phyloP scores from a whole-genome alignment of 2,329 filamentous ascomycete species.

The Colletotrichum sp. region DNA sequence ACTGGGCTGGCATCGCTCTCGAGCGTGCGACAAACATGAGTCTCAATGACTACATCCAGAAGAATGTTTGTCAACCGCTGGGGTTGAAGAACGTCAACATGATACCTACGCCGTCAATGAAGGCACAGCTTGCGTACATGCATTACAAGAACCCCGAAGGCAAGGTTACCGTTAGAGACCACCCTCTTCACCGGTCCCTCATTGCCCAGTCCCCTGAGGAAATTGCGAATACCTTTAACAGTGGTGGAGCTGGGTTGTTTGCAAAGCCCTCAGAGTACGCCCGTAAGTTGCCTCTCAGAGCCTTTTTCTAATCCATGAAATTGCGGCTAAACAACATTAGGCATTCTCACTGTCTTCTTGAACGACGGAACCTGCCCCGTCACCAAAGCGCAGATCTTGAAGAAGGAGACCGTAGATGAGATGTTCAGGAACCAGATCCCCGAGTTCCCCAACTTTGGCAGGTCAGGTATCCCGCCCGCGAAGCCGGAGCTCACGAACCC shows the following conservation, averaged over 20 bases:
- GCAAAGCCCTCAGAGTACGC: constrained; percentile 65
- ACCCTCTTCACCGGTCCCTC: constrained; percentile 50
- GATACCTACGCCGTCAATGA: constrained; percentile 61
- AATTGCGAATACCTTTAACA: constrained; percentile 48
- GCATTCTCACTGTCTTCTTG: constrained; percentile 65
- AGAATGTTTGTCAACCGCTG: constrained; percentile 52
- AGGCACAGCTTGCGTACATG: constrained; percentile 60
- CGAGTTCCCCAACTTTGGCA: constrained; percentile 56
- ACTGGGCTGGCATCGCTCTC: constrained; percentile 59
- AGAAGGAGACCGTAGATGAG: constrained; percentile 60
- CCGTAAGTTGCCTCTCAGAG: constrained; percentile 41
- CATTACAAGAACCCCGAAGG: constrained; percentile 54
- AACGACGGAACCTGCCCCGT: constrained; percentile 67
- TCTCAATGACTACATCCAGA: constrained; percentile 55
- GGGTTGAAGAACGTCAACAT: constrained; percentile 57
- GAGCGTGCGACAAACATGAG: constrained; percentile 47
- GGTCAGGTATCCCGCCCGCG: constrained; percentile 46
- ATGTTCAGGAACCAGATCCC: constrained; percentile 72
- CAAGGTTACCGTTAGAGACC: constrained; percentile 47
- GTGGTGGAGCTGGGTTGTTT: constrained; percentile 67
- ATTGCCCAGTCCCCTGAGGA: constrained; percentile 45
- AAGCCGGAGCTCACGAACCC: constrained; percentile 55
- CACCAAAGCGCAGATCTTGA: constrained; percentile 60
- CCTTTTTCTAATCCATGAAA: fast-evolving
- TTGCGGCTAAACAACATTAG: constrained; percentile 33